Evolutionary conservation across 2,329 filamentous ascomycete genomes (phyloP), one percentile per base, ranked within the genome.

Genomic region (Blastomyces gilchristii): DNA sequence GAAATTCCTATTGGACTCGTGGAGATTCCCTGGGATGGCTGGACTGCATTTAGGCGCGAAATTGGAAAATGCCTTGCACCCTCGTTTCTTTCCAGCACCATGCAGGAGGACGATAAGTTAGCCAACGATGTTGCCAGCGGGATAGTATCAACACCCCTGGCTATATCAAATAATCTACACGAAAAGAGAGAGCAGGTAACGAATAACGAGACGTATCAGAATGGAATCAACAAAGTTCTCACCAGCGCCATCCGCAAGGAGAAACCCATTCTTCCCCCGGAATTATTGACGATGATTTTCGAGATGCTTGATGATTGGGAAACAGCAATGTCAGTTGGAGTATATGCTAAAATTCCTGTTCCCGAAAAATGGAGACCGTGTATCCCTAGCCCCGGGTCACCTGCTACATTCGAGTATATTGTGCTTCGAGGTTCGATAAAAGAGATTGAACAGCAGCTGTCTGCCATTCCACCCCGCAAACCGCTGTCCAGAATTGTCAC

Each of bases 221-320:
- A 47, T 47, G 28, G 31, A 16, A n/a, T 16, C 8, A 43, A n/a
- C 14, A 12, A 39, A 1, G 11, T 7, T 3, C 14, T 16, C 14
- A 49, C 22, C 28, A 59, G 1, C 8, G 41, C 16, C 14, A 31
- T 31, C 31, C 8, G 41, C 57, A 59, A 59, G 8, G 43, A 59
- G 25, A 47, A 49, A 22, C 61, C 64, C 53, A 52, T 60, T 31
- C 79, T 97, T 0, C 93, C 93, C 0, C 85, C 89, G 0, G 93
- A 97, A 75, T 83, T 97, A 49, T 96, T 92, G 91, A 88, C 88
- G 41, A 88, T 93, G 63, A 88, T 97, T 58, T 85, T 97, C 53
- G 89, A 77, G 61, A 72, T 95, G 67, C 85, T 91, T 0, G 86
- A 86, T 53, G 93, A 97, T 73, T 97, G 93, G 93, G 93, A 97